Evolutionary conservation across 768 basidiomycete species (phyloP), one percentile per base, ranked within the genome.

Genomic region (Serendipita sp.): DNA sequence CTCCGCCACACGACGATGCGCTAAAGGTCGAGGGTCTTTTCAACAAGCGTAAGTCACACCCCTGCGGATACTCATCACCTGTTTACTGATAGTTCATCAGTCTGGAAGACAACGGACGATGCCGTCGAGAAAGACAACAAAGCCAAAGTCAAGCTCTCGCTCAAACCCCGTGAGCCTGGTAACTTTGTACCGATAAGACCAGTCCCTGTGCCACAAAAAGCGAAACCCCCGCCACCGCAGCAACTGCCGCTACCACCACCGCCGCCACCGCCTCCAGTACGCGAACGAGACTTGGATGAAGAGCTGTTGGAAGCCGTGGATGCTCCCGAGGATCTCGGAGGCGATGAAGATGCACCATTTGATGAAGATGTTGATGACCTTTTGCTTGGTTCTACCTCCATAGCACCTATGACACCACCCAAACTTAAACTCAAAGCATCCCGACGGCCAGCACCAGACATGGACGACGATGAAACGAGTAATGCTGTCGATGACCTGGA

Each of bases 21-120:
- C 77, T 87, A 45, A 78, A 79, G 32, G 75, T 97, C 45, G 90
- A 95, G 69, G 78, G 75, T 0, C 85, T 87, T 70, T 95, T 97
- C 69, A 88, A 95, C 68, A 90, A 88, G 76, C 79, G 92, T 93
- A 70, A 65, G 88, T 79, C 3, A 37, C 65, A 56, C 35, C 45
- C 41, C 41, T 7, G 41, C 5, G 13, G 41, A 44, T 54, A 32
- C 3, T 35, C 30, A 28, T 35, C 64, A n/a, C 30, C 1, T 47
- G 48, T 3, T 35, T 60, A 18, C 44, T 66, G 65, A 4, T 64
- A 45, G 58, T 10, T 13, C 38, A 38, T 15, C n/a, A 46, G 44
- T 2, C 16, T 72, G 18, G 71, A 68, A 63, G 64, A 65, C 32
- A 53, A 60, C 56, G 10, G 56, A 60, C 35, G 56, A 60, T 60